Base-by-base conservation (phyloP, 805 yeast species). In the Kurtzmaniella fragi region DNA sequence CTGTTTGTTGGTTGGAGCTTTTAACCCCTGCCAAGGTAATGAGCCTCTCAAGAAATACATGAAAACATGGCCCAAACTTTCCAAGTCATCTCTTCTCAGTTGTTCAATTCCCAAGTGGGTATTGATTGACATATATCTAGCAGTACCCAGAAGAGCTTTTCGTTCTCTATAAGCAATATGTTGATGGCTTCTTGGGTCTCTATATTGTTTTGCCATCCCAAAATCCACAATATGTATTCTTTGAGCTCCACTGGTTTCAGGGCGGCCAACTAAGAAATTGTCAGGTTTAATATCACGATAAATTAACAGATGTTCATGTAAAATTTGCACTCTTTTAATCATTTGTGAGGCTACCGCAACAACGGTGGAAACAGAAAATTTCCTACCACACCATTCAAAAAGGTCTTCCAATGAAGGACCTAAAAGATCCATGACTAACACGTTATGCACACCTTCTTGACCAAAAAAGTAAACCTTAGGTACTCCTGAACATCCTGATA, bases 381-480 rank as follows among this genome's bases (percentile, higher is more conserved):
- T 78, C 38, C 99, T 80, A 29, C 95, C 95, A 66, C 99, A 93
- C 98, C 98, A 93, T 59, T 93, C 99, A 62, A 93, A 93, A 48
- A 93, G 70, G 63, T 93, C 99, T 60, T 93, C 99, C 46, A 93
- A 71, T 1, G 95, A 84, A 8, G 99, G 99, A 10, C 99, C 99
- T 53, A 93, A 73, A 33, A 93, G 73, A 59, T 93, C 99, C 52
- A 93, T 93, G 29, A 93, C 96, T 47, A 93, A 70, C 38, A 93
- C 89, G 61, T 91, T 90, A 70, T 93, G 98, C 43, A 93, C 77
- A 26, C 99, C 98, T 65, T 93, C 99, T 59, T 93, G 98, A 43
- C 99, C 99, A 61, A 91, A 91, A 61, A 89, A 93, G 67, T 93
- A 93, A n/a, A 96, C 98, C 53, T 82, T 80, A 38, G 99, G 99